Percentiles rank a stretch among this genome's conserved stretches.
Evolutionary conservation across 225 moss, liverwort and hornwort genomes (phyloP).

Genomic region (Anthoceros angustus): DNA sequence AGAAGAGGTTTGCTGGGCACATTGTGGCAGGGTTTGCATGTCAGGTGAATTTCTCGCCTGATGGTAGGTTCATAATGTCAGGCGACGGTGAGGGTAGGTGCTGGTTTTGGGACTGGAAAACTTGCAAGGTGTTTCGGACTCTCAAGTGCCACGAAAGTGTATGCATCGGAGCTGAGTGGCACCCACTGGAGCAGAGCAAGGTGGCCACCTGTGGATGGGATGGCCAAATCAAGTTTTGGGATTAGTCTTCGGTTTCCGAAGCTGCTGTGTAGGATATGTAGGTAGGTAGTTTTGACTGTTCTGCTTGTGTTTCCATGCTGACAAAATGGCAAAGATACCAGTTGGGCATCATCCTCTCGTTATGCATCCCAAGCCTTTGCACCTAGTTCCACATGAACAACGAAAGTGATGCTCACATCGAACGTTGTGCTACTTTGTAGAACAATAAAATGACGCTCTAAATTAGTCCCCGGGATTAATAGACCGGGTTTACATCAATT

Average conservation of each 20-base stretch:
- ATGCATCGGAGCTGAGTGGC: slow-evolving; percentile 95
- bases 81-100: slow-evolving; percentile 97
- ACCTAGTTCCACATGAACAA: too few relatives aligned
- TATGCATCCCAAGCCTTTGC: too few relatives aligned
- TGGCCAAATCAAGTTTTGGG: slow-evolving; percentile 91
- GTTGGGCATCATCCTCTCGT: too few relatives aligned
- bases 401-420: too few relatives aligned
- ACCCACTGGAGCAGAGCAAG: slow-evolving; percentile 94
- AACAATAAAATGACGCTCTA: too few relatives aligned
- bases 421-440: too few relatives aligned
- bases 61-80: slow-evolving; percentile 95
- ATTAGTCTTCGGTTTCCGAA: slow-evolving; percentile 6
- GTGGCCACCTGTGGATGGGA: slow-evolving; percentile 99
- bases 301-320: too few relatives aligned
- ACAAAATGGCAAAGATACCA: too few relatives aligned
- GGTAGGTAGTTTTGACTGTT: too few relatives aligned
- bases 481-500: too few relatives aligned
- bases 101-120: slow-evolving; percentile 99
- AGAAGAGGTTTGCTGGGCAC: slow-evolving; percentile 88
- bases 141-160: slow-evolving; percentile 89
- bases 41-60: slow-evolving; percentile 89
- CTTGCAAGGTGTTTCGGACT: slow-evolving; percentile 90
- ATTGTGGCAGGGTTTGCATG: slow-evolving; percentile 89
- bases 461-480: too few relatives aligned
- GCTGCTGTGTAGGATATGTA: too few relatives aligned